These are phyloP conservation scores for Penicillium sp. DNA, from an alignment of 2,329 filamentous ascomycete species.

Conservation along the genomic window DNA sequence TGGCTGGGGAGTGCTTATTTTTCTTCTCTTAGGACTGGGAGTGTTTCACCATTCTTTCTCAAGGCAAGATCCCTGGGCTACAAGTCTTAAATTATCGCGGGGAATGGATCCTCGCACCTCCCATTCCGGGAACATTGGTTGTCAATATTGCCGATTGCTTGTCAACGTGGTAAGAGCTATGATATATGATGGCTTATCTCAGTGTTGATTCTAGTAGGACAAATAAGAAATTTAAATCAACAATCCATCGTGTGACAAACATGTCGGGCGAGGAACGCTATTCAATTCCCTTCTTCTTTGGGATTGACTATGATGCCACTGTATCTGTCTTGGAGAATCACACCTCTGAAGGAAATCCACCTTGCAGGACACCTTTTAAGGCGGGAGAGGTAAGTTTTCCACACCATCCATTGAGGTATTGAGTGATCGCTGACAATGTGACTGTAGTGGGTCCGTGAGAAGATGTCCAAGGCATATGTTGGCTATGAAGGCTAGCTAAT, in stretches of 20 bases:
- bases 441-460: slow-evolving; percentile 18
- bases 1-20: neutral
- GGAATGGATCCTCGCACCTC: slow-evolving; percentile 27
- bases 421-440: neutral
- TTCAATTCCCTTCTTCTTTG: slow-evolving; percentile 45
- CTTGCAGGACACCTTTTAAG: slow-evolving; percentile 19
- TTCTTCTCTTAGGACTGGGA: slow-evolving; percentile 35
- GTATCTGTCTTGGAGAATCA: slow-evolving; percentile 23
- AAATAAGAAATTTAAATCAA: slow-evolving; percentile 42
- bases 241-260: slow-evolving; percentile 44
- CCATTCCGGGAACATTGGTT: slow-evolving; percentile 27
- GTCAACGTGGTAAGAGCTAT: slow-evolving; percentile 21
- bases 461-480: slow-evolving; percentile 16
- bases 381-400: slow-evolving; percentile 19
- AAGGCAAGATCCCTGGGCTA: slow-evolving; percentile 39
- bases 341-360: slow-evolving; percentile 11
- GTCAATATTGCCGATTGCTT: slow-evolving; percentile 37
- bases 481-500: slow-evolving; percentile 10
- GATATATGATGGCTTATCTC: neutral
- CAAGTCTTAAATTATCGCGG: slow-evolving; percentile 36
- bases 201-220: slow-evolving; percentile 27
- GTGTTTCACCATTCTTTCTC: slow-evolving; percentile 43
- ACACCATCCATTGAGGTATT: neutral
- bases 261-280: slow-evolving; percentile 40
- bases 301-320: slow-evolving; percentile 41